phyloP scores from a whole-genome alignment of 2,329 filamentous ascomycete genomes.

The Penicillium digitatum region DNA sequence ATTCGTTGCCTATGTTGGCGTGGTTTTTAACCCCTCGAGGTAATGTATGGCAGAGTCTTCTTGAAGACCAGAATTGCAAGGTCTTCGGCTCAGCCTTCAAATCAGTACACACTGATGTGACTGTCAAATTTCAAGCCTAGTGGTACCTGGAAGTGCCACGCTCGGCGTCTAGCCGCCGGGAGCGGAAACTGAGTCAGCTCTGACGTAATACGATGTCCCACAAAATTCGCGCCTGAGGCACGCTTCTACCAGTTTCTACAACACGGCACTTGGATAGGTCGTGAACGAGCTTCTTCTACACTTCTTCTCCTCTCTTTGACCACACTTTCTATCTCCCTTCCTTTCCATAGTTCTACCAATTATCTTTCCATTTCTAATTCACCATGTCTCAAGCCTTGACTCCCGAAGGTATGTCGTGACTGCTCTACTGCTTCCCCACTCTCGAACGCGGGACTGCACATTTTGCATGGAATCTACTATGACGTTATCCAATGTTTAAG shows the following conservation, averaged over 20 bases:
- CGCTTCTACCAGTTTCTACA: slow-evolving; percentile 44
- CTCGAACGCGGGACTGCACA: slow-evolving; percentile 18
- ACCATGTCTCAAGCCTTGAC: slow-evolving; percentile 33
- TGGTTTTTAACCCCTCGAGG: background rate
- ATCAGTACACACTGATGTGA: background rate
- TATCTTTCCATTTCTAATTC: background rate
- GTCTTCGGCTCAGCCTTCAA: background rate
- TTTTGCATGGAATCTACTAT: slow-evolving; percentile 18
- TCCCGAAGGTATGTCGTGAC: slow-evolving; percentile 46
- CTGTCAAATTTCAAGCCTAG: background rate
- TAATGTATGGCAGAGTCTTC: background rate
- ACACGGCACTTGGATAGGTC: slow-evolving; percentile 23
- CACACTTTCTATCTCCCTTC: background rate
- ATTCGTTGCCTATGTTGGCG: background rate
- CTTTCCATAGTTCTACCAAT: slow-evolving; percentile 7
- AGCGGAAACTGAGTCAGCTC: slow-evolving; percentile 4
- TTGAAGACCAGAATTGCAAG: background rate
- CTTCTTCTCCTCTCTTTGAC: slow-evolving; percentile 19
- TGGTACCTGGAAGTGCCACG: background rate
- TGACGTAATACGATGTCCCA: slow-evolving; percentile 7
- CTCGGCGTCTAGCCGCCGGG: background rate
- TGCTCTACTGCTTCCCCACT: slow-evolving; percentile 31
- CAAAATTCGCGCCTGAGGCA: slow-evolving; percentile 21
- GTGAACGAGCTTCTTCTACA: slow-evolving; percentile 20
- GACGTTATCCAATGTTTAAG: slow-evolving; percentile 12